These are phyloP conservation scores for Achaetomiella virescens DNA, from an alignment of 495 filamentous ascomycete species.

Conservation along the genomic window DNA sequence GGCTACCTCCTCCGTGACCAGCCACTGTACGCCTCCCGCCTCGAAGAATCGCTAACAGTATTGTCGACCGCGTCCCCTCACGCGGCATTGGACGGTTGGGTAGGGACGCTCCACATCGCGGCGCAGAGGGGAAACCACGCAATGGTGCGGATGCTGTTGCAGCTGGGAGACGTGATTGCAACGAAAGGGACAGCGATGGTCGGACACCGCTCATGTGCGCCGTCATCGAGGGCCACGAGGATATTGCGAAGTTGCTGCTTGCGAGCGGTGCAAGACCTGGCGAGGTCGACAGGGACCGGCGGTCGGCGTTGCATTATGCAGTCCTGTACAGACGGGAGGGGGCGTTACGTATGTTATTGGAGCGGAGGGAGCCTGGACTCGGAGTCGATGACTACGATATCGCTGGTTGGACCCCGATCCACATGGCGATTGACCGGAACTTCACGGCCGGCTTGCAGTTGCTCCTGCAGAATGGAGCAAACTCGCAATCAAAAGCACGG, in stretches of 20 bases:
- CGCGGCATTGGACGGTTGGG: slow-evolving; percentile 8
- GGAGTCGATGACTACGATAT: slow-evolving; percentile 20
- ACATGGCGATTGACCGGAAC: slow-evolving; percentile 17
- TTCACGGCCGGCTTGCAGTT: slow-evolving; percentile 20
- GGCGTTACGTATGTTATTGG: slow-evolving; percentile 17
- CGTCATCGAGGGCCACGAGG: slow-evolving; percentile 11
- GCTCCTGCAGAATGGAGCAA: slow-evolving; percentile 15
- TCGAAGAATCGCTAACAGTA: too few species aligned
- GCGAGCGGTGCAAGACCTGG: slow-evolving; percentile 15
- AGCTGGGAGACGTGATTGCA: slow-evolving; percentile 18
- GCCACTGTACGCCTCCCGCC: too few species aligned
- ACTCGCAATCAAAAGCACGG: not conserved
- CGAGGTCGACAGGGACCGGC: slow-evolving; percentile 7
- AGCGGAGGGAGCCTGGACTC: not conserved
- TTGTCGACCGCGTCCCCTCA: too few species aligned
- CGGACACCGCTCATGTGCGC: slow-evolving; percentile 22
- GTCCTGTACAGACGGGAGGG: slow-evolving; percentile 17
- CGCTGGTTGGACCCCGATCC: slow-evolving; percentile 21
- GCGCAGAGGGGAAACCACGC: slow-evolving; percentile 20
- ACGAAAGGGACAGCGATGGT: slow-evolving; percentile 24
- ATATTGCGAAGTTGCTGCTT: slow-evolving; percentile 13
- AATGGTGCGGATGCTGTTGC: slow-evolving; percentile 18
- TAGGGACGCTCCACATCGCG: slow-evolving; percentile 24
- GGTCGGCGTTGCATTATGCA: slow-evolving; percentile 25
- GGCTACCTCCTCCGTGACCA: too few species aligned